Base-by-base conservation (phyloP, 2,329 filamentous ascomycete genomes). In the Hypoxylon sp. region DNA sequence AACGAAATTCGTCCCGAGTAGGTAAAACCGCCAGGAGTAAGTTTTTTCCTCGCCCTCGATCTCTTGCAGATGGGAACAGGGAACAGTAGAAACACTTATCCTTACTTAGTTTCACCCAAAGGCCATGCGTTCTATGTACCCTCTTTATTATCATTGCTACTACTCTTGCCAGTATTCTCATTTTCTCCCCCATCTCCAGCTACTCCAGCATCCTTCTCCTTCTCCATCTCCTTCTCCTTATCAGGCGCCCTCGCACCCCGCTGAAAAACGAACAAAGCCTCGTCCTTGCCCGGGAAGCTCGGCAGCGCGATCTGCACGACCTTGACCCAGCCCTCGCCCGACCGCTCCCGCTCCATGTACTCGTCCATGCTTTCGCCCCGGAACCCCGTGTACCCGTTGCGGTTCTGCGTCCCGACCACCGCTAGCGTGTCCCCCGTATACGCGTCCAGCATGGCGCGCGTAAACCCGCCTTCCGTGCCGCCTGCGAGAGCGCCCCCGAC, bases 201-300 rank as follows among this genome's bases (percentile, higher is more conserved):
- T 51, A 44, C 42, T 11, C 14, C 22, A 31, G 46, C 26, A 47
- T 11, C 52, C 31, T 33, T 46, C 9, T n/a, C 52, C 3, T 42
- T 33, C 3, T 70, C 47, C 14, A 5, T 26, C 26, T n/a, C 52
- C 3, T 47, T 33, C 3, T 70, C 47, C 14, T 29, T 46, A 17
- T 46, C 29, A 24, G 75, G 74, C 10, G 78, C 82, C 66, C 80
- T 78, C n/a, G 80, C 74, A 14, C 84, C 83, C 59, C 84, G 77
- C 73, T 86, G 84, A 71, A 91, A 93, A 19, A 92, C 85, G 78
- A 90, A 94, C 61, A 94, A 75, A 0, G 89, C 91, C 80, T 94
- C 91, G 73, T 94, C 92, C 78, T 94, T 94, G 29, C 90, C 91
- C 2, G 91, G 88, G 79, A 94, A 94, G 77, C 90, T 92, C 22